Base-by-base conservation (phyloP, 352 stramenopile species). In the Albugo candida region DNA sequence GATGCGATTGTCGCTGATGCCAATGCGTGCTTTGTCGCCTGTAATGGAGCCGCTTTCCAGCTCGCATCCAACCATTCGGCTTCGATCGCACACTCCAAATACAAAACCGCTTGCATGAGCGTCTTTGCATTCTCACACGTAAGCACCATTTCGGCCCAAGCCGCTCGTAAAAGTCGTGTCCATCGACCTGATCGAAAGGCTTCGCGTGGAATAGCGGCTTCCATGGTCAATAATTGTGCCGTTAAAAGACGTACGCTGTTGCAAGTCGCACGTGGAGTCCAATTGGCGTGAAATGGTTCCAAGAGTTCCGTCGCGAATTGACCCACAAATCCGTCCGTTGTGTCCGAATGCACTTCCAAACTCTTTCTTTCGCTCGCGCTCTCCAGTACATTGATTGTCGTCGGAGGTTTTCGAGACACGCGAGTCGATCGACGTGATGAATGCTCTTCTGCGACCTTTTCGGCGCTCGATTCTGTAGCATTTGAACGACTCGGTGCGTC, bases 121-220 rank as follows among this genome's bases (percentile, higher is more conserved):
- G 51, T 48, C 11, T 56, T 47, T 0, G 72, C 63, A 0, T 51
- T 62, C 18, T 81, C 67, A 13, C 68, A 79, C 4, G 72, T 52
- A 41, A 70, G 77, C 4, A 86, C 65, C 57, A 81, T 67, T 36
- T 92, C 78, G 10, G 69, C 68, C 78, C 76, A 92, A 36, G 65
- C 78, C 10, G 70, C 64, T 35, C 78, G 78, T 10, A 92, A 55
- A 6, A 60, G 20, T 3, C 65, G 63, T 11, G 64, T 62, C 78
- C 78, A 92, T 4, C 69, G 71, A 35, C 77, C 74, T 3, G 59
- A 44, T n/a, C 76, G 69, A 40, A 92, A 92, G 10, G 78, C 78
- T 40, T 92, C 73, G 2, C 75, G 72, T 12, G 76, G 76, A 2
- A 84, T 79, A 18, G 73, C 73, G 16, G 73, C 67, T 53, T 92